Percentiles rank a stretch among this genome's conserved stretches.
Conservation (phyloP, 176 grass and related monocot genomes). For the Cenchrus purpureus region DNA sequence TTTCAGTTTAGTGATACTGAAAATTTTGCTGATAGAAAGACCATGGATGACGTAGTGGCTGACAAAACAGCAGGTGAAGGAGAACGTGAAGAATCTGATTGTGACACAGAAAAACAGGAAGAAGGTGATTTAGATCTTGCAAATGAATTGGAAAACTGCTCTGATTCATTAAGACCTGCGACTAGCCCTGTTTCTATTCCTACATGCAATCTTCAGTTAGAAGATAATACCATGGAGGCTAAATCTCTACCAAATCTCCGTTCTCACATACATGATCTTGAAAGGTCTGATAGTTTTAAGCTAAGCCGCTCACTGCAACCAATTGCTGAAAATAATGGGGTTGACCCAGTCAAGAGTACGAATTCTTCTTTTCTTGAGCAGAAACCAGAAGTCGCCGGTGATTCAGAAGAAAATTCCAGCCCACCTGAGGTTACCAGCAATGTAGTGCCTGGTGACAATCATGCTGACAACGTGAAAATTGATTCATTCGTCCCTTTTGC, state of each 20-base stretch:
- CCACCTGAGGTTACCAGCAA: conserved; percentile 38
- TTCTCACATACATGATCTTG: conserved; percentile 73
- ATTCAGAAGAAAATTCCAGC: conserved; percentile 46
- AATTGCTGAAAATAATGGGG: conserved; percentile 44
- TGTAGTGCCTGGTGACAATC: conserved; percentile 37
- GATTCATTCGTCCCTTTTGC: conserved; percentile 57
- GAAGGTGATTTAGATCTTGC: conserved; percentile 1
- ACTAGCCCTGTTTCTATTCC: conserved; percentile 69
- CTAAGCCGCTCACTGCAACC: conserved; percentile 67
- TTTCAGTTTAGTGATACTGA: conserved; percentile 77
- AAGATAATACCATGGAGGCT: conserved; percentile 46
- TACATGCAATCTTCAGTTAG: conserved; percentile 33
- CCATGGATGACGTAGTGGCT: conserved; percentile 26
- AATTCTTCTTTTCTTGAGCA: conserved; percentile 49
- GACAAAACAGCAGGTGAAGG: conserved; percentile 36
- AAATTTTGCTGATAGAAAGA: conserved; percentile 60
- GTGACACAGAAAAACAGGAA: conserved; percentile 49
- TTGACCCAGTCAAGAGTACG: conserved; percentile 43
- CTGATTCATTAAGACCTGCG: conserved; percentile 43
- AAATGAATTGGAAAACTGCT: conserved; percentile 43
- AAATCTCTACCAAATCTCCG: conserved; percentile 76
- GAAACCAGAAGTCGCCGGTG: conserved; percentile 42
- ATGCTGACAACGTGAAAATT: conserved; percentile 45
- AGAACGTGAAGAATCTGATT: conserved; percentile 46
- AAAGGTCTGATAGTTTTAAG: conserved; percentile 57